Conservation (phyloP, 208 protist genomes). For the Crithidia acanthocephali region DNA sequence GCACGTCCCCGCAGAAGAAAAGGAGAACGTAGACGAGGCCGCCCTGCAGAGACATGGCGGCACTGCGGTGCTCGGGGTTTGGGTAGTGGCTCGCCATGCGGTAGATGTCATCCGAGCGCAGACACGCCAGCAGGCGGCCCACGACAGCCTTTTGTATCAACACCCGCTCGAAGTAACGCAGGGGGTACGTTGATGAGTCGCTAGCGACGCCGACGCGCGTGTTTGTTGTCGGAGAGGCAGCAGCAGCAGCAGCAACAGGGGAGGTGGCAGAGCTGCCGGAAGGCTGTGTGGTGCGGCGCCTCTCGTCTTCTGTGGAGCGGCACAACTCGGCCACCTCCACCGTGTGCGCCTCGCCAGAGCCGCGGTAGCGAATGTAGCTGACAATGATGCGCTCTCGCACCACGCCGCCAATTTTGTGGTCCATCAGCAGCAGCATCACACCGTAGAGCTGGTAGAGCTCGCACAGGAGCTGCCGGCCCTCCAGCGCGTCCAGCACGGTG, state of each 20-base stretch:
- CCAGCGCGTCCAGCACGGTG: conserved; percentile 89
- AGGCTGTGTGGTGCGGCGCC: background rate
- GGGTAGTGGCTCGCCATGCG: conserved; percentile 92
- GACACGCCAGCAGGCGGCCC: conserved; percentile 91
- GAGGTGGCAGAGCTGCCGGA: background rate
- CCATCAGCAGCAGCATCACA: conserved; percentile 96
- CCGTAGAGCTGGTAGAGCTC: conserved; percentile 96
- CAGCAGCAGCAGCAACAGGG: background rate
- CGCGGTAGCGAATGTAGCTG: conserved; percentile 96
- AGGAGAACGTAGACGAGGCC: conserved; percentile 97
- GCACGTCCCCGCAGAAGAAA: conserved; percentile 96
- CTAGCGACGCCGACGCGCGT: too few relatives aligned
- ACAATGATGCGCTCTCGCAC: conserved; percentile 97
- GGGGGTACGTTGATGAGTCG: conserved; percentile 84
- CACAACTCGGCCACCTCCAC: conserved; percentile 96
- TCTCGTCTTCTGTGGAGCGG: conserved; percentile 88
- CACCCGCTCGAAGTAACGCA: conserved; percentile 93
- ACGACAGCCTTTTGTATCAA: conserved; percentile 74
- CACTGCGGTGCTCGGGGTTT: conserved; percentile 94
- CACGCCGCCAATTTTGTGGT: conserved; percentile 92
- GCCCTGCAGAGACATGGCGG: conserved; percentile 94
- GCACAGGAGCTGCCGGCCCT: conserved; percentile 97
- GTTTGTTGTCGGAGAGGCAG: background rate
- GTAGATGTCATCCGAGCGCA: conserved; percentile 98
- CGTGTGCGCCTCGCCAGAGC: conserved; percentile 86